Base-by-base conservation (phyloP, 495 filamentous ascomycete species). In the Paragyromitra xinjiangensis region DNA sequence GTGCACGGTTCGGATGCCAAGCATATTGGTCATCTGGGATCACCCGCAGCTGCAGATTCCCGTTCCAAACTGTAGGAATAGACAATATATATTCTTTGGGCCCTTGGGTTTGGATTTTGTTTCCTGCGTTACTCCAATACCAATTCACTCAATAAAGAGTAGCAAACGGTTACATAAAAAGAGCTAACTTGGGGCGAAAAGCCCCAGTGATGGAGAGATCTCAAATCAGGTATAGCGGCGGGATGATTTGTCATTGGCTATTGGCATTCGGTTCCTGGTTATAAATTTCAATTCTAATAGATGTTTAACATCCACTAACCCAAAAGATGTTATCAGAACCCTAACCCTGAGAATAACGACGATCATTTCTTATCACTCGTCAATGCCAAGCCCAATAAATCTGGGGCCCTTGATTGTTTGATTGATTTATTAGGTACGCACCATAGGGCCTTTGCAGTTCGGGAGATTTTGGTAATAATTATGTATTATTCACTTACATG, bases 1-100 rank as follows among this genome's bases (percentile, higher is more conserved):
- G 12, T 50, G 50, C 61, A 71, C 34, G 58, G 24, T 42, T 55
- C 64, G 24, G 2, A 39, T 55, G 64, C 64, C 64, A 68, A 68
- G 64, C 50, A 19, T 55, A 5, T 68, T 55, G 16, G 24, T 37
- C 12, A 51, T 51, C 64, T 51, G 11, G 22, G 26, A 45, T 9
- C 39, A 48, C 14, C 24, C 22, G 8, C 22, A 34, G 62, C 24
- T 53, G 64, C 45, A 53, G 48, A 39, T 29, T 34, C 42, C 12
- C 24, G 26, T 40, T 14, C 12, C 16, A 51, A n/a, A 19, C 7
- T 29, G 14, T 3, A 26, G 53, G 22, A 24, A 26, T 56, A 56
- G 11, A 12, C 22, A 12, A 66, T 48, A 48, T 29, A 4, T 40
- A 9, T 24, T 64, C 8, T 8, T 44, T 19, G 39, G 61, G 1